Base-by-base conservation (phyloP, 2,329 filamentous ascomycete species). In the Nemania sp. region DNA sequence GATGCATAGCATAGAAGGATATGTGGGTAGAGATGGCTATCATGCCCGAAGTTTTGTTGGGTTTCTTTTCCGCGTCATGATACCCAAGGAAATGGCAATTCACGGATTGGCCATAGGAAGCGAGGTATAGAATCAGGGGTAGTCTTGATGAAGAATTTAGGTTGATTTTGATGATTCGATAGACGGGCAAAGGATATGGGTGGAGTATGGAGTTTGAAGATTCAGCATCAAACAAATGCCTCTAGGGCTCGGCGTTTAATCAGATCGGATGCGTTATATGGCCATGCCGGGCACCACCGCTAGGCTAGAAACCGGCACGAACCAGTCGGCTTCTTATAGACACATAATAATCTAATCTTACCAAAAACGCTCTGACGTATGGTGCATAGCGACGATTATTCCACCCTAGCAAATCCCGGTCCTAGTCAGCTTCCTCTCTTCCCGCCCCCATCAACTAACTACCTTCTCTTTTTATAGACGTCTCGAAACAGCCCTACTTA, bases 1-100 rank as follows among this genome's bases (percentile, higher is more conserved):
- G 66, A 66, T 69, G 69, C 66, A 70, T 69, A 66, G 70, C 64
- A 66, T 62, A 55, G 64, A 64, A 62, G 63, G 64, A 51, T n/a
- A n/a, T n/a, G n/a, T n/a, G n/a, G n/a, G n/a, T n/a, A n/a, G n/a
- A n/a, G n/a, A n/a, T n/a, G n/a, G n/a, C n/a, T n/a, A n/a, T n/a
- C n/a, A n/a, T n/a, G n/a, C n/a, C n/a, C 68, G 70, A 49, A 59
- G 55, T 22, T 53, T 61, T 59, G 11, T 26, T 29, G 20, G 29
- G 15, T 73, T 70, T 22, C n/a, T 55, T 70, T 73, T 73, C 63
- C 61, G 57, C 67, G 56, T 71, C 67, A 73, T 67, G 74, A 76
- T 76, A 75, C 74, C 74, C 73, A 69, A 66, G 56, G 61, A 59
- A 60, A 54, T 54, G 61, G 51, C 41, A 66, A 67, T 71, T 35